Base-by-base conservation (phyloP, 768 basidiomycete genomes). In the Macrolepiota albuminosa region DNA sequence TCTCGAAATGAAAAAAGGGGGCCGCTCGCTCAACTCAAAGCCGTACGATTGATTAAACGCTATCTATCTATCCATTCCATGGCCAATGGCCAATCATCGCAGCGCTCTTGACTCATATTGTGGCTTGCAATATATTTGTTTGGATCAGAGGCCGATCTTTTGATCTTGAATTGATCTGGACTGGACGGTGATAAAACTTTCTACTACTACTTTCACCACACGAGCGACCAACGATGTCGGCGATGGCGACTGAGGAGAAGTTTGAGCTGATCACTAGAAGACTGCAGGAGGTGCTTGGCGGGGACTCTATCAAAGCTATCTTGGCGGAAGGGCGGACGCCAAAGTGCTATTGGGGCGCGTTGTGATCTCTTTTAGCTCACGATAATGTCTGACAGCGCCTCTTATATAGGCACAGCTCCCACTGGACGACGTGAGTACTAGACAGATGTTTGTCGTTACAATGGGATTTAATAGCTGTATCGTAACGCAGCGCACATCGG, bases 341-440 rank as follows among this genome's bases (percentile, higher is more conserved):
- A 14, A 93, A 88, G 71, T 86, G 86, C 68, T 98, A 98, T 84
- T 98, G 92, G 93, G 95, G 95, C 88, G 66, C 59, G 87, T 80
- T 53, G 51, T 43, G 40, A 37, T 40, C 54, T 61, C 42, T 62
- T 48, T 54, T 52, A 56, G 52, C 33, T 56, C 52, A 9, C 6
- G 14, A 62, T 31, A 33, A 16, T 56, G 58, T 54, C 64, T 59
- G 56, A 54, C 31, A 56, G 24, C 16, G 29, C 21, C 36, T 64
- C 39, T 24, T 5, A 61, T 54, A 47, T 61, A 97, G 96, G 96
- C 53, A 89, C 92, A 21, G 93, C 96, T 21, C 86, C 95, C 0
- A 98, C 96, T 8, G 96, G 96, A 66, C 76, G 94, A 77, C 96
- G 95, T 98, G 72, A 75, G 92, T 61, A 7, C 11, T 9, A n/a